Evolutionary conservation across 768 basidiomycete genomes (phyloP).

Genomic region (Mrakia gelida): DNA sequence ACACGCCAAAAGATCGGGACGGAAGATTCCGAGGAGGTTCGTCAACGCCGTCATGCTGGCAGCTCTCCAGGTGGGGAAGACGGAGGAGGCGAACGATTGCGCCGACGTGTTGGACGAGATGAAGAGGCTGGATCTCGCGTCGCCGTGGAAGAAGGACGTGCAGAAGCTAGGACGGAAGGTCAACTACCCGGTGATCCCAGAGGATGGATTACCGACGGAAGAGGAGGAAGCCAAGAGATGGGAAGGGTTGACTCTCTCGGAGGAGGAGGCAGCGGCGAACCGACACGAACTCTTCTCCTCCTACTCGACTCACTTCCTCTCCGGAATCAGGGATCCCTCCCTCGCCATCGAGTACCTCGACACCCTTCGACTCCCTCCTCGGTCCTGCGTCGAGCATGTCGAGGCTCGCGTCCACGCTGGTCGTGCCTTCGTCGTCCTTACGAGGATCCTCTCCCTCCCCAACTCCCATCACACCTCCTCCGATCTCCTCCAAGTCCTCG

Average conservation of each 20-base stretch:
- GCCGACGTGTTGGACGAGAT: neutral
- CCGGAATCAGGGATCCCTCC: neutral
- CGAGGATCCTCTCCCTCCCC: neutral
- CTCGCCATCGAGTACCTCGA: slow-evolving; percentile 1
- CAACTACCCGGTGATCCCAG: no score
- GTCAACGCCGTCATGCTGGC: neutral
- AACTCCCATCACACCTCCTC: neutral
- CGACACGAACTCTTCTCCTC: neutral
- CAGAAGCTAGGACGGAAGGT: neutral
- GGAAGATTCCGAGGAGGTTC: neutral
- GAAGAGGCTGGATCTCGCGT: neutral
- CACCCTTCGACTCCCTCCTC: neutral
- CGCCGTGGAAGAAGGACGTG: no score
- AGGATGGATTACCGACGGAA: neutral
- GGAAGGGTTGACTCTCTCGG: neutral
- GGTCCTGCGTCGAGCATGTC: neutral
- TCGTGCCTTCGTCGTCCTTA: neutral
- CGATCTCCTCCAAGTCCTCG: neutral
- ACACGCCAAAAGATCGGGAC: neutral
- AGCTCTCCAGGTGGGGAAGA: neutral
- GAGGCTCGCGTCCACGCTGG: neutral
- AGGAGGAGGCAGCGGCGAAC: neutral
- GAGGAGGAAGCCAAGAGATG: neutral
- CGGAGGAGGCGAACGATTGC: neutral
- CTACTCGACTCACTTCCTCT: neutral